Base-by-base conservation (phyloP, 495 filamentous ascomycete species). In the Hypomontagnella monticulosa region DNA sequence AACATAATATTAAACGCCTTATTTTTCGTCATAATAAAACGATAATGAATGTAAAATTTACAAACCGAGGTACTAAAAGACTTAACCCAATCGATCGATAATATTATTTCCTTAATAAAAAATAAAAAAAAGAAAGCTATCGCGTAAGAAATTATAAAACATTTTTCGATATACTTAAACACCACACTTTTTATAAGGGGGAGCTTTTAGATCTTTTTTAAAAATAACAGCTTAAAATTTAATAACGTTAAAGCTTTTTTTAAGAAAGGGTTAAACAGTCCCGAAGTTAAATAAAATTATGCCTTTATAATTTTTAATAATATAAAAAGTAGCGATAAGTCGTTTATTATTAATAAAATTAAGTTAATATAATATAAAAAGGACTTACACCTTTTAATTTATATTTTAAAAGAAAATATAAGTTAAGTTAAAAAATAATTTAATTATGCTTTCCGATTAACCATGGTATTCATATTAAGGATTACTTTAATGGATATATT, bases 161-260 rank as follows among this genome's bases (percentile, higher is more conserved):
- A 46, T 27, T 46, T 46, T 46, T 46, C 23, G 23, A 19, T 46
- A 2, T 46, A 46, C 23, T 46, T 46, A 20, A 46, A 46, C 2
- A 46, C 15, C 12, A n/a, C 11, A 19, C 23, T 46, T 3, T 46
- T 46, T 23, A 23, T 46, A 46, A 23, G 12, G 19, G 4, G 4
- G 9, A 16, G 23, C 23, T 46, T 46, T 23, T 16, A 46, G 7
- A 46, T 6, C 18, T 20, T 27, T 20, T 20, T 46, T 10, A 20
- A 46, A 20, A 46, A 27, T 46, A 20, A 20, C 23, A 20, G 19
- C 10, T 27, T 27, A 20, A 23, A 46, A 43, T 18, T 43, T 46
- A 9, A 38, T 38, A 38, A 38, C 11, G 11, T 12, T 12, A 14
- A 14, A 3, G 3, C 11, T 10, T 38, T 12, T 12, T 12, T 12